These are phyloP conservation scores for Gossypium lobatum DNA, from an alignment of 441 rosid genomes.

Conservation along the genomic window DNA sequence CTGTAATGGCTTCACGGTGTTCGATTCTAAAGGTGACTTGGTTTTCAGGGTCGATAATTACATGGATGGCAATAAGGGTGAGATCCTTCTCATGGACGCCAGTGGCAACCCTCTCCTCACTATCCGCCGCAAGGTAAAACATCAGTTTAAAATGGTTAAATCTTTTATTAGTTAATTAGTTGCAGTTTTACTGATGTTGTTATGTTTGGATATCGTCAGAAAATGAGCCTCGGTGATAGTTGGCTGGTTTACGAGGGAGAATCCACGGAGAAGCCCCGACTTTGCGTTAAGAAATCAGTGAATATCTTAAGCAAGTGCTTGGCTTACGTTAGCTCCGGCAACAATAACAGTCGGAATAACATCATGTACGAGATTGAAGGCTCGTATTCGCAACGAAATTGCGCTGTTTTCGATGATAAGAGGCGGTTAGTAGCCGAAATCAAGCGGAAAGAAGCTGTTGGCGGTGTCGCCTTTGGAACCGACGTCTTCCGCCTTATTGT, in stretches of 20 bases:
- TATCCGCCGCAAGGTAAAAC: conserved; percentile 70
- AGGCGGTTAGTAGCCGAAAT: conserved; percentile 61
- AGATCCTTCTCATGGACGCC: conserved; percentile 90
- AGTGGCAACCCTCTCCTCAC: conserved; percentile 80
- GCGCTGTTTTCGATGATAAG: conserved; percentile 57
- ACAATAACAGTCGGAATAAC: conserved; percentile 6
- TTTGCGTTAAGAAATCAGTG: conserved; percentile 46
- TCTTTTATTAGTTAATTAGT: background rate
- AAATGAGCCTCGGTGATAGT: conserved; percentile 60
- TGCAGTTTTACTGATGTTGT: background rate
- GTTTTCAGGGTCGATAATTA: conserved; percentile 83
- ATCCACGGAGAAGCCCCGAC: conserved; percentile 42
- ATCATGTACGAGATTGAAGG: conserved; percentile 67
- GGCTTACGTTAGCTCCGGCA: conserved; percentile 38
- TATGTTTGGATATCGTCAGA: conserved; percentile 27
- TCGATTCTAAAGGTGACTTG: conserved; percentile 59
- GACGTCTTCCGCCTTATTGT: conserved; percentile 71
- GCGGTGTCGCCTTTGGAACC: conserved; percentile 55
- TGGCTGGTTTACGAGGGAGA: conserved; percentile 89
- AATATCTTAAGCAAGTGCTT: conserved; percentile 47
- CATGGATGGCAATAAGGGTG: conserved; percentile 46
- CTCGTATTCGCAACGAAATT: conserved; percentile 59
- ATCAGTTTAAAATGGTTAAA: background rate
- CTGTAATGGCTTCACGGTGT: conserved; percentile 93
- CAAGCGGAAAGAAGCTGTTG: conserved; percentile 50